A percentile compares a stretch with the other conserved stretches of the same genome.
Conservation (phyloP, 805 yeast species). For the Saccharomycopsis oosterbeekiorum region DNA sequence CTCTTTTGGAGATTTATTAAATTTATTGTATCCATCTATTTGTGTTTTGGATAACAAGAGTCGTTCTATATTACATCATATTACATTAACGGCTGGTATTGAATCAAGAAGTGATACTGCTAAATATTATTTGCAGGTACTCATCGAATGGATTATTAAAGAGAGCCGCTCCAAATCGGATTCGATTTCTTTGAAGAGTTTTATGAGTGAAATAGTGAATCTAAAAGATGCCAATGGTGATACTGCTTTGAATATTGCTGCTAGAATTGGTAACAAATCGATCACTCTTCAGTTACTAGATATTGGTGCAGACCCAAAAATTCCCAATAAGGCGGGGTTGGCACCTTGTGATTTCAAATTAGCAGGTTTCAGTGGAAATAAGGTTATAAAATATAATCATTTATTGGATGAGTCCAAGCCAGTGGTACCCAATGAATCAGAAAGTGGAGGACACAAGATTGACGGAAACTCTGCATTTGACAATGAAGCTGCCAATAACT, state of each 20-base stretch:
- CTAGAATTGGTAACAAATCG: slow-evolving; percentile 74
- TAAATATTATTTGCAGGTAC: slow-evolving; percentile 59
- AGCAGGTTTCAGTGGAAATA: slow-evolving; percentile 24
- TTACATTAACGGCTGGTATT: slow-evolving; percentile 70
- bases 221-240: slow-evolving; percentile 92
- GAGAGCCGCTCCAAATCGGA: slow-evolving; percentile 29
- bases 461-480: not conserved
- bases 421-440: not conserved
- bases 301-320: slow-evolving; percentile 75
- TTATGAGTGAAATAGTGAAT: slow-evolving; percentile 66
- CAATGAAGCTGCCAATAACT: slow-evolving; percentile 3
- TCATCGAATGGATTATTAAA: slow-evolving; percentile 69
- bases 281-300: slow-evolving; percentile 74
- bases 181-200: slow-evolving; percentile 41
- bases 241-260: slow-evolving; percentile 87
- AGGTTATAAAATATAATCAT: slow-evolving; percentile 15
- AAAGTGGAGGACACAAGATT: not conserved
- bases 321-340: slow-evolving; percentile 78
- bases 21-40: slow-evolving; percentile 66
- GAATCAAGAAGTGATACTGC: slow-evolving; percentile 65
- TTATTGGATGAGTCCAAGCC: not conserved
- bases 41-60: slow-evolving; percentile 56
- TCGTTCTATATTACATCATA: slow-evolving; percentile 79
- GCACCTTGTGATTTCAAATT: slow-evolving; percentile 77
- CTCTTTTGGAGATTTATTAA: slow-evolving; percentile 61